phyloP scores from a whole-genome alignment of 179 eudicot species.

The Vitellaria paradoxa region DNA sequence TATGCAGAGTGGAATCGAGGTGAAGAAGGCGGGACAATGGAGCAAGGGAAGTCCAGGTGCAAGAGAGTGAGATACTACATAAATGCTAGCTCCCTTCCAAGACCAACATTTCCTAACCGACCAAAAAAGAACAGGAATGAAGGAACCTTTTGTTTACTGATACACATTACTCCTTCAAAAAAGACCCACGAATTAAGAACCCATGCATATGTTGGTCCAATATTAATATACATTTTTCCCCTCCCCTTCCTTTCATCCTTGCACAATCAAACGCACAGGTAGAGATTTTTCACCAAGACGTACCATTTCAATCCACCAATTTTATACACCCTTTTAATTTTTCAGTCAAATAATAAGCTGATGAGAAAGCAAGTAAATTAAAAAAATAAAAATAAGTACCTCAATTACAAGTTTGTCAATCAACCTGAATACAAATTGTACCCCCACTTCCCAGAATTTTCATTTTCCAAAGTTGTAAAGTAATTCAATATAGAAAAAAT shows the following conservation, averaged over 20 bases:
- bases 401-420: background rate
- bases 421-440: too few species aligned
- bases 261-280: background rate
- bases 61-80: background rate
- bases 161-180: background rate
- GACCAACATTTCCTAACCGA: constrained; percentile 1
- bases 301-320: background rate
- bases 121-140: background rate
- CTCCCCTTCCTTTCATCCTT: background rate
- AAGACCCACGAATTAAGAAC: background rate
- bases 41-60: too few species aligned
- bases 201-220: background rate
- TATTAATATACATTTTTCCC: background rate
- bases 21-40: too few species aligned
- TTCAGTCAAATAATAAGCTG: background rate
- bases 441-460: background rate
- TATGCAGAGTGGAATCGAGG: too few species aligned
- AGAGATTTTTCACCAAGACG: background rate
- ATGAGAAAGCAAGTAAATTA: background rate
- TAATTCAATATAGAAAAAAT: background rate
- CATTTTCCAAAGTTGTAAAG: too few species aligned
- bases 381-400: background rate
- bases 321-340: background rate
- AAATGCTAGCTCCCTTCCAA: background rate
- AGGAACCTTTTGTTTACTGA: too few species aligned